A percentile compares a stretch with the other conserved stretches of the same genome.
Evolutionary conservation across 139 green algal species (phyloP).

Genomic region (Klebsormidium nitens): DNA sequence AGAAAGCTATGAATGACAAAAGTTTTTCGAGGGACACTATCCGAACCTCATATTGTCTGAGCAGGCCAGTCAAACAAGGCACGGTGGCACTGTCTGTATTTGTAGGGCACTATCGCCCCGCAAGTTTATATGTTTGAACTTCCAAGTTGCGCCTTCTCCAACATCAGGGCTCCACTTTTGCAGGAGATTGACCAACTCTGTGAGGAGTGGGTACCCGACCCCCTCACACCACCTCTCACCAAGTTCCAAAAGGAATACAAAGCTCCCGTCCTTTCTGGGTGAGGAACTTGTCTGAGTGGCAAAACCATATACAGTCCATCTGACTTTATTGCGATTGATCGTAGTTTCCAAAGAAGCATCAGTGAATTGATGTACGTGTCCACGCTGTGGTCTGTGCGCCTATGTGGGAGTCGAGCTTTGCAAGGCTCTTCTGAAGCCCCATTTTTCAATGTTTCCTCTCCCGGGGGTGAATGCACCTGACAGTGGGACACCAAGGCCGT

Average conservation of each 20-base stretch:
- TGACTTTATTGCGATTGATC: neutral
- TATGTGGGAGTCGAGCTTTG: too few relatives aligned
- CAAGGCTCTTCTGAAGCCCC: too few relatives aligned
- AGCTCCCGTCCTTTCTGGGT: neutral
- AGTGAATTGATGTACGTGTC: too few relatives aligned
- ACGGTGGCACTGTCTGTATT: neutral
- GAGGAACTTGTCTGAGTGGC: neutral
- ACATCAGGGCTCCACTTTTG: neutral
- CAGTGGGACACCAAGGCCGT: too few relatives aligned
- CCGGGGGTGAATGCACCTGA: too few relatives aligned
- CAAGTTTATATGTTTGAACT: neutral
- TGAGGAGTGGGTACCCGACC: constrained; percentile 1
- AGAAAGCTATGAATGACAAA: neutral
- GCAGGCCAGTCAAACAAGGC: neutral
- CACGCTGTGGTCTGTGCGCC: too few relatives aligned
- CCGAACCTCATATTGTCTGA: neutral
- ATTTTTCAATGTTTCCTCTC: too few relatives aligned
- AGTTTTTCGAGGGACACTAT: neutral
- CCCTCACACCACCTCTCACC: neutral
- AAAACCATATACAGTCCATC: neutral
- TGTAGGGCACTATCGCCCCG: neutral
- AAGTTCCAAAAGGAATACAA: neutral
- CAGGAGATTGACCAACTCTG: constrained; percentile 6
- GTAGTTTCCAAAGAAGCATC: neutral
- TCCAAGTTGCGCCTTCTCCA: neutral